Conservation (phyloP, 345 rosid species). For the Rhizophora apiculata region DNA sequence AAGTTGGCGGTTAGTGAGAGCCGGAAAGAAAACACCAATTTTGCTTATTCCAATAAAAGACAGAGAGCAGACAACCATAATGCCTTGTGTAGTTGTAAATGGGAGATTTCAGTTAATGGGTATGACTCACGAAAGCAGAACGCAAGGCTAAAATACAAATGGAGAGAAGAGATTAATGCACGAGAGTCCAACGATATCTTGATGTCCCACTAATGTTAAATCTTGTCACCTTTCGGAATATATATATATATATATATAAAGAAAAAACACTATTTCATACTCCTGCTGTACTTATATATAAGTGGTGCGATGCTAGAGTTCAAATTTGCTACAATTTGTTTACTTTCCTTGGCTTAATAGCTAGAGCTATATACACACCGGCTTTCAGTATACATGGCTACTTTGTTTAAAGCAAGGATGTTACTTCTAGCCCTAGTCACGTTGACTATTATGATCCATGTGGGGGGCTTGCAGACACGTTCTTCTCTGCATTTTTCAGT, state of each 20-base stretch:
- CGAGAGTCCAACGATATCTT: not conserved
- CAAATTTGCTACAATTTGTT: not conserved
- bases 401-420: not conserved
- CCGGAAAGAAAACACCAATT: not conserved
- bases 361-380: not conserved
- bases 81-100: not conserved
- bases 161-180: not conserved
- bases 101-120: constrained; percentile 17
- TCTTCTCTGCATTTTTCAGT: not conserved
- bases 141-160: not conserved
- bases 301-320: not conserved
- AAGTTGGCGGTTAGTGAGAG: not conserved
- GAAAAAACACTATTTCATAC: not conserved
- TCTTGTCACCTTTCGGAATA: not conserved
- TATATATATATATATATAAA: not conserved
- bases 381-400: constrained; percentile 16
- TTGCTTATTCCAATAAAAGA: constrained; percentile 3
- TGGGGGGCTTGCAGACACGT: constrained; percentile 15
- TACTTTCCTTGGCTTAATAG: not conserved
- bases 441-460: constrained; percentile 9
- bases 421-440: constrained; percentile 3
- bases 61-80: not conserved
- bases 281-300: not conserved
- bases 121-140: constrained; percentile 24
- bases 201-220: not conserved